phyloP scores from a whole-genome alignment of 805 yeast genomes.

The Saccharomycopsis amapae region DNA sequence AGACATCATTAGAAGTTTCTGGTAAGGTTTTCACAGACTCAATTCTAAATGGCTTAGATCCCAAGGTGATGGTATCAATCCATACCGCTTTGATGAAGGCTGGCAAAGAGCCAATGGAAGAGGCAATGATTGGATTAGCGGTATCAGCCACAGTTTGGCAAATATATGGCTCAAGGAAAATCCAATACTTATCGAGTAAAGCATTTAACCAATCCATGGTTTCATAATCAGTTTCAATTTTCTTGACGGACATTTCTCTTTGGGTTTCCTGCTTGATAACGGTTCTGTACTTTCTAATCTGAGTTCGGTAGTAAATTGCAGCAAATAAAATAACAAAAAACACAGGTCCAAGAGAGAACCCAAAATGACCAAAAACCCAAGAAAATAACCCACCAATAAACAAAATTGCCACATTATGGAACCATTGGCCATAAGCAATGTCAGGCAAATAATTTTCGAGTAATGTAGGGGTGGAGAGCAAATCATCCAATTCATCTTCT shows the following conservation, averaged over 20 bases:
- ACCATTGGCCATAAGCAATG: slow-evolving; percentile 89
- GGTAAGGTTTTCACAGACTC: slow-evolving; percentile 85
- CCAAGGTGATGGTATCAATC: slow-evolving; percentile 84
- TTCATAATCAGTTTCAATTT: slow-evolving; percentile 84
- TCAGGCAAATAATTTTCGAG: slow-evolving; percentile 74
- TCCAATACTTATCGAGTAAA: slow-evolving; percentile 88
- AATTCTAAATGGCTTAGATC: slow-evolving; percentile 92
- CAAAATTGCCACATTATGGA: slow-evolving; percentile 73
- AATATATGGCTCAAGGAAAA: slow-evolving; percentile 79
- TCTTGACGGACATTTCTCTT: slow-evolving; percentile 73
- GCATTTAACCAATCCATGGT: slow-evolving; percentile 93
- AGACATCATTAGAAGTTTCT: slow-evolving; percentile 85
- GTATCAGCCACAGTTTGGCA: slow-evolving; percentile 80
- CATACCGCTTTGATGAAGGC: slow-evolving; percentile 75
- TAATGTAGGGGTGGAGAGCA: slow-evolving; percentile 61
- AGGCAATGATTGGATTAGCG: slow-evolving; percentile 76
- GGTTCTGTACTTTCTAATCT: slow-evolving; percentile 73
- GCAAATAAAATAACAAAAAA: slow-evolving; percentile 61
- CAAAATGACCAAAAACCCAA: slow-evolving; percentile 71
- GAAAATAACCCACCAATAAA: slow-evolving; percentile 63
- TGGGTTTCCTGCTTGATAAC: slow-evolving; percentile 72
- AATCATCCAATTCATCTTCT: slow-evolving; percentile 68
- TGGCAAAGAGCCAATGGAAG: slow-evolving; percentile 59
- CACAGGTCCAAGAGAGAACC: slow-evolving; percentile 73
- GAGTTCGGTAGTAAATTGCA: slow-evolving; percentile 71